Conservation (phyloP, 2,329 filamentous ascomycete species). For the Xylariaceae sp. region DNA sequence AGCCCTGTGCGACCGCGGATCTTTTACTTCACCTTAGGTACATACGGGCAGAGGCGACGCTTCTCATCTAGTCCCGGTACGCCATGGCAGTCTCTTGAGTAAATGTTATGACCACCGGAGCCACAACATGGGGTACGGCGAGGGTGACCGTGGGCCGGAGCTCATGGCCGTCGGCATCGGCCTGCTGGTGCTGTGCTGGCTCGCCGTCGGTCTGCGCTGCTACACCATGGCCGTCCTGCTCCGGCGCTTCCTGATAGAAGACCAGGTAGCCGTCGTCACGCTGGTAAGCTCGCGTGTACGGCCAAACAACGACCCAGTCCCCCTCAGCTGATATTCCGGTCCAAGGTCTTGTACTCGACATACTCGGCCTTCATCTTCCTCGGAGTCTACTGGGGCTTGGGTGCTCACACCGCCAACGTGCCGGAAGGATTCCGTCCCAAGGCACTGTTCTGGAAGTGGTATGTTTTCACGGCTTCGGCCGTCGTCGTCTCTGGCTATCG, state of each 20-base stretch:
- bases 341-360: neutral
- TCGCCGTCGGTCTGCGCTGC: neutral
- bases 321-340: neutral
- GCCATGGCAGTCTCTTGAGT: no score
- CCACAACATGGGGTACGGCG: no score
- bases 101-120: no score
- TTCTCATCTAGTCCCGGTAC: no score
- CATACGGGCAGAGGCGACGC: no score
- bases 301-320: neutral
- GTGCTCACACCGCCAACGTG: neutral
- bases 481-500: no score
- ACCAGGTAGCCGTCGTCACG: neutral
- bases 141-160: neutral
- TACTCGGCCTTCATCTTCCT: neutral
- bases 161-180: neutral
- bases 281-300: neutral
- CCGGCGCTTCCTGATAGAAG: neutral
- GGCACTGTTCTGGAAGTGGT: constrained; percentile 1
- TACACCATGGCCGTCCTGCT: neutral
- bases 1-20: no score
- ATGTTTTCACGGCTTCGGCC: no score
- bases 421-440: neutral
- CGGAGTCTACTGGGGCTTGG: neutral
- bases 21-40: no score
- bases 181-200: neutral